Conservation (phyloP, 139 green algal genomes). For the Tetratostichococcus sp. region DNA sequence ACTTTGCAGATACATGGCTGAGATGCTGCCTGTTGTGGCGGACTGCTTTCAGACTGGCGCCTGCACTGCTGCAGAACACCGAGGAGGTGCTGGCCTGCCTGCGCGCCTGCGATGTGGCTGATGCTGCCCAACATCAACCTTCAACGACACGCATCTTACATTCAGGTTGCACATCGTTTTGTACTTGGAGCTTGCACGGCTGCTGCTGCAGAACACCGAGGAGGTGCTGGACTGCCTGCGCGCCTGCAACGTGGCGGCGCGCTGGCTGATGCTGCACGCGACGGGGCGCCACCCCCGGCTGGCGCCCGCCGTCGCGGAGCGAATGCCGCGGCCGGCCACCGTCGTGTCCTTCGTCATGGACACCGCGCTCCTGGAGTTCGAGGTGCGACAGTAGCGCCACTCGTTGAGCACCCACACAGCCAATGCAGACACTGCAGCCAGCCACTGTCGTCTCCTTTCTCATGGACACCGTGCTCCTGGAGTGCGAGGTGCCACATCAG, state of each 20-base stretch:
- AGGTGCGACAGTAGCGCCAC: not conserved
- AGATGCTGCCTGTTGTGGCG: too few relatives aligned
- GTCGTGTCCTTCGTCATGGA: slow-evolving; percentile 11
- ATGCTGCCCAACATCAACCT: too few relatives aligned
- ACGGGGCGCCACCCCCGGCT: not conserved
- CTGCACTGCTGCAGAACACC: slow-evolving; percentile 8
- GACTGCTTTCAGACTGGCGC: too few relatives aligned
- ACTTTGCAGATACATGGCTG: too few relatives aligned
- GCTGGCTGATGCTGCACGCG: slow-evolving; percentile 19
- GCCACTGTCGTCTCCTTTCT: not conserved
- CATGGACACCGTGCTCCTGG: slow-evolving; percentile 11
- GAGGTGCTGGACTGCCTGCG: slow-evolving; percentile 16
- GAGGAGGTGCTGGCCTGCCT: slow-evolving; percentile 9
- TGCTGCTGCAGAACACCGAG: slow-evolving; percentile 3
- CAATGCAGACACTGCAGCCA: too few relatives aligned
- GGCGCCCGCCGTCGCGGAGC: not conserved
- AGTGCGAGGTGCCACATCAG: slow-evolving; percentile 17
- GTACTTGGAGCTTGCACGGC: not conserved
- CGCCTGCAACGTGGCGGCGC: slow-evolving; percentile 2
- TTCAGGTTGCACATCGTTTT: too few relatives aligned
- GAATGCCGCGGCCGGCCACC: not conserved
- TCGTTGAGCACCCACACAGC: too few relatives aligned
- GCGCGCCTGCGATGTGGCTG: too few relatives aligned
- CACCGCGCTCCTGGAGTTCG: slow-evolving; percentile 13
- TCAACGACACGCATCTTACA: too few relatives aligned